Evolutionary conservation across 371 early-diverging fungal genomes (phyloP).

Genomic region (Smittium culicis): DNA sequence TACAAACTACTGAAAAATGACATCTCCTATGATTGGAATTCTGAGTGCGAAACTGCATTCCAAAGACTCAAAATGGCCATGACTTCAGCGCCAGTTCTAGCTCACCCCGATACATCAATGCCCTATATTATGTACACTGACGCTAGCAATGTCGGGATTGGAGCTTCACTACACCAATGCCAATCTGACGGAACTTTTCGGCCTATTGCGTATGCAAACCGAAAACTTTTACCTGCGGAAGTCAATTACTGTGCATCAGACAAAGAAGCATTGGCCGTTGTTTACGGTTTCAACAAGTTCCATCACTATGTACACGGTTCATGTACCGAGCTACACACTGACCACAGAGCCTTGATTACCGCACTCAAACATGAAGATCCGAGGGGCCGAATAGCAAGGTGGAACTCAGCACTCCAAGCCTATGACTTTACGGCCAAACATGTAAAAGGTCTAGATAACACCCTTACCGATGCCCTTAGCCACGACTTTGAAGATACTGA

Average conservation of each 20-base stretch:
- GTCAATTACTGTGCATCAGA: background rate
- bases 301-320: background rate
- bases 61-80: background rate
- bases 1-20: background rate
- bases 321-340: background rate
- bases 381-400: background rate
- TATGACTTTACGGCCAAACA: background rate
- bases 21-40: background rate
- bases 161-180: background rate
- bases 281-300: background rate
- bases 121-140: background rate
- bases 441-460: background rate
- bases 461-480: background rate
- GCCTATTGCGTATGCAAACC: background rate
- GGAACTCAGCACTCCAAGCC: background rate
- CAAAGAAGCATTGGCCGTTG: background rate
- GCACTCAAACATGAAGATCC: background rate
- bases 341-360: background rate
- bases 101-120: background rate
- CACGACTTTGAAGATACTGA: background rate
- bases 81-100: background rate
- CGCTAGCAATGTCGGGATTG: background rate
- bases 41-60: background rate
- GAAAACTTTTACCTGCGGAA: background rate
- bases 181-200: background rate